These are phyloP conservation scores for Eryngium alpinum DNA, from an alignment of 140 eudicot genomes.

Conservation along the genomic window DNA sequence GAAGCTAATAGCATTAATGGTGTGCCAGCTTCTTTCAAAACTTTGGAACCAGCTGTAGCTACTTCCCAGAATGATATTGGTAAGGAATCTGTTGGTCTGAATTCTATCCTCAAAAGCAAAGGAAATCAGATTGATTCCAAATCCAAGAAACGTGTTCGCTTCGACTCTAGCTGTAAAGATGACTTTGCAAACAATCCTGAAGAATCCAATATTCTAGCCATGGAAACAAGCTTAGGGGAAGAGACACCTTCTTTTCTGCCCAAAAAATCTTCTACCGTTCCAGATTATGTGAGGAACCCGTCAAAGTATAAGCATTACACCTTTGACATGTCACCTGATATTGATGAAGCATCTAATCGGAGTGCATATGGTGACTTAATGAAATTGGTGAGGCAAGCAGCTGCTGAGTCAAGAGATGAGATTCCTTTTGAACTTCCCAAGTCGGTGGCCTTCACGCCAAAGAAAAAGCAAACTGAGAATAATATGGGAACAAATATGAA, in stretches of 20 bases:
- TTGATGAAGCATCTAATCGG: conserved; percentile 55
- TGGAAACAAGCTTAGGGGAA: conserved; percentile 4
- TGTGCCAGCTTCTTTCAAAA: conserved; percentile 19
- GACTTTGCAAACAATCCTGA: conserved; percentile 10
- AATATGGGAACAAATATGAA: conserved; percentile 3
- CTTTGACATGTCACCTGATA: conserved; percentile 48
- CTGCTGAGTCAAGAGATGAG: conserved; percentile 26
- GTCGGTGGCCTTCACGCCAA: conserved; percentile 58
- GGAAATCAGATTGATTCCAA: conserved; percentile 24
- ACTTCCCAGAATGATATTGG: conserved; percentile 2
- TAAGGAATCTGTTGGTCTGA: conserved; percentile 19
- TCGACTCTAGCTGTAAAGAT: conserved; percentile 22
- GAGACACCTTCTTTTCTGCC: conserved; percentile 22
- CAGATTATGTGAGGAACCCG: conserved; percentile 76
- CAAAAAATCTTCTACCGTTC: conserved; percentile 31
- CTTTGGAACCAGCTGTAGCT: not conserved
- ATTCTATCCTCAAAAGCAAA: conserved; percentile 32
- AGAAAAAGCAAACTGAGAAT: conserved; percentile 32
- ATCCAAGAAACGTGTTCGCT: conserved; percentile 39
- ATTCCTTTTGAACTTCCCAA: conserved; percentile 27
- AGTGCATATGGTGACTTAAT: conserved; percentile 56
- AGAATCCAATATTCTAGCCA: conserved; percentile 19
- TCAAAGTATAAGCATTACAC: conserved; percentile 74
- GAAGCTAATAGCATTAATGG: conserved; percentile 25
- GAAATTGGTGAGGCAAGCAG: conserved; percentile 35